A percentile compares a stretch with the other conserved stretches of the same genome.
Conservation (phyloP, 2,329 filamentous ascomycete species). For the Hymenoscyphus occultus region DNA sequence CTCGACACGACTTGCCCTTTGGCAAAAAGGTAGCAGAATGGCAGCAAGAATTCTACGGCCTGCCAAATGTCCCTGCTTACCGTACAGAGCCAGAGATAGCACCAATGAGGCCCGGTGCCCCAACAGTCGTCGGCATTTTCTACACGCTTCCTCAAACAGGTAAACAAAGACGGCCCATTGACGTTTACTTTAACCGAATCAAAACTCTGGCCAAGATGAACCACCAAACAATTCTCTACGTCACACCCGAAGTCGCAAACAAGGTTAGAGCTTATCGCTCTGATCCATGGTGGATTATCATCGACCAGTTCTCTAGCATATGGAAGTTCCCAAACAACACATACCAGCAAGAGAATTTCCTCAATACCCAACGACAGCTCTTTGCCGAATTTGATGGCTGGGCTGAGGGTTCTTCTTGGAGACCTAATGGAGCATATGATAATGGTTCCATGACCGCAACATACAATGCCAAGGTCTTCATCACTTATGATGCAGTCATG, state of each 20-base stretch:
- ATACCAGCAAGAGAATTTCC: constrained; percentile 8
- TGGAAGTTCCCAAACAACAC: constrained; percentile 9
- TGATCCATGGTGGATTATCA: constrained; percentile 7
- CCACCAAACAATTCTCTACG: constrained; percentile 7
- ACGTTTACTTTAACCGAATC: constrained; percentile 3
- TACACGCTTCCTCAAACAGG: not conserved
- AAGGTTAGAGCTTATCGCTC: not conserved
- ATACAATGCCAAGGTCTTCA: constrained; percentile 8
- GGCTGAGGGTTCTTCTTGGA: not conserved
- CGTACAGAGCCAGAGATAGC: not conserved
- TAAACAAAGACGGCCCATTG: not conserved
- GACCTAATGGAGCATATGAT: not conserved
- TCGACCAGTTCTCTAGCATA: constrained; percentile 4
- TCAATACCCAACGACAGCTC: not conserved
- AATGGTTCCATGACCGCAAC: not conserved
- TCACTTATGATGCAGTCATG: constrained; percentile 11
- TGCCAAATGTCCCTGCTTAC: not conserved
- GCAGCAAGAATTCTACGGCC: constrained; percentile 5
- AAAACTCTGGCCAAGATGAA: not conserved
- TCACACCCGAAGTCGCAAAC: not conserved
- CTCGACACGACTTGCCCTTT: not conserved
- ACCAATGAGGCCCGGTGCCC: not conserved
- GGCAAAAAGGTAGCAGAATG: constrained; percentile 5
- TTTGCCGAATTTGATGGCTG: constrained; percentile 5
- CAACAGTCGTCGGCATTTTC: constrained; percentile 3